phyloP scores from a whole-genome alignment of 192 early-diverging fungal species.

The Backusella macrospora region DNA sequence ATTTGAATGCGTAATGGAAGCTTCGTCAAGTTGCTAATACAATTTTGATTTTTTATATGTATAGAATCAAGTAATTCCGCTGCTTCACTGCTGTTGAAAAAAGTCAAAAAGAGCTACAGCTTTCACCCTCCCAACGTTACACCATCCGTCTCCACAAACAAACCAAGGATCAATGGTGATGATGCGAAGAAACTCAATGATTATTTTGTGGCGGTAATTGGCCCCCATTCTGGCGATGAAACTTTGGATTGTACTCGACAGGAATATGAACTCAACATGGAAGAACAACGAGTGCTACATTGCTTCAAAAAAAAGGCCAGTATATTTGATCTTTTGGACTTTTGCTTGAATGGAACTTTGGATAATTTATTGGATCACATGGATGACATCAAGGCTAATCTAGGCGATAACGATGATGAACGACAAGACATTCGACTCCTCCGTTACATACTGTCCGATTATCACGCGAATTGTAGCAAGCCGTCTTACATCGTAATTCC shows the following conservation, averaged over 20 bases:
- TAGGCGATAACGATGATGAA: slow-evolving; percentile 1
- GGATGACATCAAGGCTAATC: slow-evolving; percentile 7
- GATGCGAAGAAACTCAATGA: slow-evolving; percentile 10
- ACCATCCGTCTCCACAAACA: slow-evolving; percentile 15
- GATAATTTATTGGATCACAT: not conserved
- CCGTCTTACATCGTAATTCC: not conserved
- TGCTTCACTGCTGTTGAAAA: slow-evolving; percentile 18
- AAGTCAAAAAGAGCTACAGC: slow-evolving; percentile 19
- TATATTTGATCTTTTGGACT: slow-evolving; percentile 2
- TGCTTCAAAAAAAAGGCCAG: slow-evolving; percentile 17
- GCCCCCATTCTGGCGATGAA: slow-evolving; percentile 15
- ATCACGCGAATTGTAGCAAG: slow-evolving; percentile 18
- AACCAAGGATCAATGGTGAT: slow-evolving; percentile 20
- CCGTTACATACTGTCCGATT: slow-evolving; percentile 7
- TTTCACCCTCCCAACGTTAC: slow-evolving; percentile 14
- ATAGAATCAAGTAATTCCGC: slow-evolving; percentile 14
- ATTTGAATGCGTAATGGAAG: slow-evolving; percentile 16
- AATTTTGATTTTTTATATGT: slow-evolving; percentile 16
- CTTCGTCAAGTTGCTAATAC: slow-evolving; percentile 16
- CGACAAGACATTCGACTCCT: slow-evolving; percentile 10
- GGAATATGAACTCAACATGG: slow-evolving; percentile 15
- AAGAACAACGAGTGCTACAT: slow-evolving; percentile 19
- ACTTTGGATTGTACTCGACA: slow-evolving; percentile 17
- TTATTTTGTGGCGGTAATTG: slow-evolving; percentile 15
- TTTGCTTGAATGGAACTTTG: slow-evolving; percentile 12